Evolutionary conservation across 208 protist species (phyloP), one percentile per base, ranked within the genome.

Genomic region (Perkinsela sp.): DNA sequence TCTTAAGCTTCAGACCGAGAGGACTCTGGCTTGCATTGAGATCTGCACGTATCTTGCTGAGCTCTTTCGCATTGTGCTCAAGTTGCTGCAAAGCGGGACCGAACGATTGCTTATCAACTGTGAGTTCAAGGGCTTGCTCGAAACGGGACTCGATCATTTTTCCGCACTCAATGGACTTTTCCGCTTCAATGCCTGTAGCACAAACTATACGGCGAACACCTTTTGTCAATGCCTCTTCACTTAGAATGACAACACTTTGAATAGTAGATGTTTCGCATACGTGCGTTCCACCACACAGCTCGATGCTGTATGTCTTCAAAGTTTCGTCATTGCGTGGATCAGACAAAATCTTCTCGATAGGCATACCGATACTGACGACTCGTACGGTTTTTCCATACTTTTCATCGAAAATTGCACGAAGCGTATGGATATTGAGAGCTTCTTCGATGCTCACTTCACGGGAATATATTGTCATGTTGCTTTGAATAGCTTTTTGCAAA

Each of bases 271-370:
- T 80, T 66, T 81, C 83, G 30, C 69, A 76, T 2, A 97, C 76
- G 77, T 97, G 94, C 31, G 93, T 97, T 31, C 89, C 89, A 77
- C 95, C 95, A 80, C 95, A 98, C 77, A 98, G 96, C 83, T 98
- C 95, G 30, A 97, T 81, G 0, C 89, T 83, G 76, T 86, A 93
- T 28, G 84, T 73, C n/a, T 76, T 70, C 88, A 82, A 87, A 77
- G 92, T 77, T 32, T 79, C 68, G 13, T 30, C 29, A 68, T 90
- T 92, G 32, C 87, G 79, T 0, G 92, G 92, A 68, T 93, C 78
- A 13, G 73, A 75, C 16, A 97, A 66, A 30, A 98, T 74, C 2
- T 85, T 75, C 28, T 95, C 85, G 32, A 97, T 77, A 22, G 81
- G 69, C 0, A 77, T 71, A 68, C 96, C 96, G 57, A 98, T 80